A percentile compares a stretch with the other conserved stretches of the same genome.
Evolutionary conservation across 768 basidiomycete genomes (phyloP).

Genomic region (Hygrophoropsis aurantiaca): DNA sequence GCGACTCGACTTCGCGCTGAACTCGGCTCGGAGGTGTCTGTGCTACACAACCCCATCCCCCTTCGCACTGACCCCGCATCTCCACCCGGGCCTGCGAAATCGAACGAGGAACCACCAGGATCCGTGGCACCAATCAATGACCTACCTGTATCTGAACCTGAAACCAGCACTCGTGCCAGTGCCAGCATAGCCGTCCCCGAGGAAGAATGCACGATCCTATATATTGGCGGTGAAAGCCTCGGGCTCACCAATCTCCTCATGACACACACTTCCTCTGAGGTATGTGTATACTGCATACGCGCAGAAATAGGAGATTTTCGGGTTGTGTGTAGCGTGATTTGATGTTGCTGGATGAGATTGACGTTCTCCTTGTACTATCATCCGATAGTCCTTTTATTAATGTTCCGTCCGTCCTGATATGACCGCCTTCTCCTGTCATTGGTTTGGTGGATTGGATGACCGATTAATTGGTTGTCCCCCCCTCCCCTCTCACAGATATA

Average conservation of each 20-base stretch:
- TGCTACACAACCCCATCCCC: slow-evolving; percentile 39
- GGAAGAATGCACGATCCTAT: slow-evolving; percentile 36
- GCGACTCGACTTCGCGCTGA: slow-evolving; percentile 12
- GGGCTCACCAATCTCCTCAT: slow-evolving; percentile 83
- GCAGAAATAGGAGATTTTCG: too few relatives aligned
- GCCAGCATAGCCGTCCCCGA: slow-evolving; percentile 5
- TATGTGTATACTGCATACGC: slow-evolving; percentile 34
- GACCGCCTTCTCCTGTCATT: too few relatives aligned
- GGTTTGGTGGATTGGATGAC: background rate
- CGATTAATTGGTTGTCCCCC: background rate
- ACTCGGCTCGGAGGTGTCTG: slow-evolving; percentile 20
- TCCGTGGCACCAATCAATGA: too few relatives aligned
- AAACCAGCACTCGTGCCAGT: too few relatives aligned
- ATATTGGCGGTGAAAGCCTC: slow-evolving; percentile 80
- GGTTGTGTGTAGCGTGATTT: too few relatives aligned
- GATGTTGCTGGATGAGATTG: too few relatives aligned
- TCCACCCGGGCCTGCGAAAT: background rate
- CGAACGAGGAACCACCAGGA: too few relatives aligned
- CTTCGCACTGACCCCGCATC: slow-evolving; percentile 20
- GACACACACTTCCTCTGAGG: slow-evolving; percentile 68
- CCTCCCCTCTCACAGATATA: too few relatives aligned
- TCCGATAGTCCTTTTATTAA: too few relatives aligned
- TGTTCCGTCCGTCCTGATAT: too few relatives aligned
- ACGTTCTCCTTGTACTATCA: too few relatives aligned
- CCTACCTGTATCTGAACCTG: too few relatives aligned